A percentile compares a stretch with the other conserved stretches of the same genome.
Evolutionary conservation across 225 moss, liverwort and hornwort genomes (phyloP).

Genomic region (Bryum argenteum): DNA sequence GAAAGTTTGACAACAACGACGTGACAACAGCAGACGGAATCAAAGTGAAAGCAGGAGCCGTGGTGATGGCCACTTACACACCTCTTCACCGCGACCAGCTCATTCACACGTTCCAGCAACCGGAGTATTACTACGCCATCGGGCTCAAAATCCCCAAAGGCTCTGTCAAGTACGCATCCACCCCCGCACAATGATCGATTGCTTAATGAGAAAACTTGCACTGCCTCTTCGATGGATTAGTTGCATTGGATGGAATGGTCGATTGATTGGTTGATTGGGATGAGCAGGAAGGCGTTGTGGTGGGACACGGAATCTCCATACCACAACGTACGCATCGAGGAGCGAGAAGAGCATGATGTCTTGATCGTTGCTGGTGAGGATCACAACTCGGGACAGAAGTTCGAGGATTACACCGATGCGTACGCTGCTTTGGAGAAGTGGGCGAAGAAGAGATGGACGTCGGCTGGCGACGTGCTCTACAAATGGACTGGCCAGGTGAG

Average conservation of each 20-base stretch:
- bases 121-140: slow-evolving; percentile 41
- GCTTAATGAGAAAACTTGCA: too few species aligned
- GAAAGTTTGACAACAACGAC: slow-evolving; percentile 44
- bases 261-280: too few species aligned
- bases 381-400: slow-evolving; percentile 51
- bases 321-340: slow-evolving; percentile 49
- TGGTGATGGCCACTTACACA: slow-evolving; percentile 50
- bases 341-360: slow-evolving; percentile 43
- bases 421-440: slow-evolving; percentile 49
- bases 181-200: too few species aligned
- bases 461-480: slow-evolving; percentile 49
- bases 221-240: too few species aligned
- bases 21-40: slow-evolving; percentile 49
- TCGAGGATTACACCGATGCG: slow-evolving; percentile 50
- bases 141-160: slow-evolving; percentile 53
- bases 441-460: slow-evolving; percentile 55
- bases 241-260: too few species aligned
- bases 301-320: slow-evolving; percentile 58
- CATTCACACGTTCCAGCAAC: slow-evolving; percentile 45
- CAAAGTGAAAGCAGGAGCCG: slow-evolving; percentile 42
- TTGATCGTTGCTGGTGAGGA: slow-evolving; percentile 55
- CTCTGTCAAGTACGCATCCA: slow-evolving; percentile 35
- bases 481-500: slow-evolving; percentile 61
- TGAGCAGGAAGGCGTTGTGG: slow-evolving; percentile 45
- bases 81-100: slow-evolving; percentile 48